Evolutionary conservation across 495 filamentous ascomycete species (phyloP), one percentile per base, ranked within the genome.

Genomic region (Penicillium cinerascens): DNA sequence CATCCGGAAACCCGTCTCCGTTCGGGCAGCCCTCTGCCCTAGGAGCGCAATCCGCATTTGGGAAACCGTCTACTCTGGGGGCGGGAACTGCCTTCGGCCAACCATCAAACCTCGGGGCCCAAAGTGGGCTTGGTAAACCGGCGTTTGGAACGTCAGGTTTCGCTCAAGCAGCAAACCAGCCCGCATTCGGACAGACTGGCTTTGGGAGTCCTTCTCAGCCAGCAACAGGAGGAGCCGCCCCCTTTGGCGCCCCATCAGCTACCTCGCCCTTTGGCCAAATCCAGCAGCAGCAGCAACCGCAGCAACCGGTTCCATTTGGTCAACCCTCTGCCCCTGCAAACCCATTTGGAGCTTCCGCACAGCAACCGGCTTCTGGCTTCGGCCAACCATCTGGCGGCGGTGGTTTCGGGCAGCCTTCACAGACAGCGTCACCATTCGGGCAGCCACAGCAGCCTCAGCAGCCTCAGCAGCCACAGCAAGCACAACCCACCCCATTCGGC

Each of bases 241-340:
- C 60, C 25, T 64, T 61, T 37, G 61, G 61, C 11, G 45, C 47
- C 10, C 55, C 70, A 33, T 37, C 60, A 25, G 46, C 50, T 36
- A 42, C 64, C 20, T 69, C 70, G n/a, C 69, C 73, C 4, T 76
- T 77, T 47, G 51, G 56, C 18, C 64, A 69, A 48, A 58, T 71
- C 20, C 40, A 59, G 21, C 64, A 72, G 43, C 48, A 38, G 36
- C 58, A 68, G 33, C 66, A 5, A 40, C 65, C 58, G 61, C 68
- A 35, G 33, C 66, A 5, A 40, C 64, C 56, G 62, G 13, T 55
- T 54, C 6, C 52, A 7, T 75, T 76, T 44, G 67, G 69, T n/a
- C 64, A 77, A 39, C 57, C 71, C 3, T 48, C 71, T 53, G 52
- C 55, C 42, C 23, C 59, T 56, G 54, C 46, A 54, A 50, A 49